Evolutionary conservation across 1,284 basidiomycete genomes (phyloP).

Genomic region (Cerioporus squamosus): DNA sequence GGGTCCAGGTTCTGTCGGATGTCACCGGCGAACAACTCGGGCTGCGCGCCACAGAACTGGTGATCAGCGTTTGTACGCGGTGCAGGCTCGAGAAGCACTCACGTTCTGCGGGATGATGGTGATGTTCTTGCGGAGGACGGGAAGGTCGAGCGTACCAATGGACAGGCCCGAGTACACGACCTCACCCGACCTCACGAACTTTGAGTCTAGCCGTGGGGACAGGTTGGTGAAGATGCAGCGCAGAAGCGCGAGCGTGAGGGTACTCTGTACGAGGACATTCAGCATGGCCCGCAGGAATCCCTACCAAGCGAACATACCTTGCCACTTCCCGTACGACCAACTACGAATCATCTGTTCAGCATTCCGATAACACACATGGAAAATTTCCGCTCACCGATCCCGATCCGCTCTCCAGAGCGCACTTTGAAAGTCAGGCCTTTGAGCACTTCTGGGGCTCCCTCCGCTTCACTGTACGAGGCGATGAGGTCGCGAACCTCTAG

Average conservation of each 20-base stretch:
- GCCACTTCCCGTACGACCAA: constrained; percentile 77
- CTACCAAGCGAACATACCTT: constrained; percentile 52
- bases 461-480: constrained; percentile 53
- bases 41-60: constrained; percentile 40
- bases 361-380: constrained; percentile 35
- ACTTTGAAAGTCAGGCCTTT: constrained; percentile 50
- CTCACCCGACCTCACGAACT: constrained; percentile 36
- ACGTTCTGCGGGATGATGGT: constrained; percentile 50
- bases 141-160: constrained; percentile 57
- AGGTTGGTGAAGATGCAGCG: constrained; percentile 48
- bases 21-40: constrained; percentile 65
- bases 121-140: constrained; percentile 50
- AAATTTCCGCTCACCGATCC: constrained; percentile 38
- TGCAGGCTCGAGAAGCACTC: constrained; percentile 39
- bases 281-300: constrained; percentile 40
- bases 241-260: constrained; percentile 45
- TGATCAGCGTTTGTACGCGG: constrained; percentile 36
- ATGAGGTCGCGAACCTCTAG: constrained; percentile 63
- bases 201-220: not conserved
- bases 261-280: constrained; percentile 45
- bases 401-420: constrained; percentile 53
- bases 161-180: constrained; percentile 40
- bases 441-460: constrained; percentile 47
- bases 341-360: constrained; percentile 54
- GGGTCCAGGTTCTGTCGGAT: constrained; percentile 69